A percentile compares a stretch with the other conserved stretches of the same genome.
Conservation (phyloP, 306 rosid species). For the Echinosophora koreensis region DNA sequence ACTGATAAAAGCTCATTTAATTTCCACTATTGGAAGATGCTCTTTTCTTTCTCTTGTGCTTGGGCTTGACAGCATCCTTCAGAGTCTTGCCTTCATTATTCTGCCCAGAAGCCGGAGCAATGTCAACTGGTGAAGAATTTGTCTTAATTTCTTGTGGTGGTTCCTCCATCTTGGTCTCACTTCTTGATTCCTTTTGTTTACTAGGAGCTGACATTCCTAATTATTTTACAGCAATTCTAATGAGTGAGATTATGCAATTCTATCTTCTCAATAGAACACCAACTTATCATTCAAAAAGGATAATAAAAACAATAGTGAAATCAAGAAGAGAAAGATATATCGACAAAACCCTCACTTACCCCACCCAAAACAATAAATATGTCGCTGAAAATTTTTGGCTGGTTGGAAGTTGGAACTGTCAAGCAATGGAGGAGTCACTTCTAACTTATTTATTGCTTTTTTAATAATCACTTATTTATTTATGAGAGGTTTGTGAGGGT, state of each 20-base stretch:
- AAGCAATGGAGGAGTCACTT: too few species aligned
- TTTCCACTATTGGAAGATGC: constrained; percentile 52
- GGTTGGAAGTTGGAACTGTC: too few species aligned
- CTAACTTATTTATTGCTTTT: too few species aligned
- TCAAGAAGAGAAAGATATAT: background rate
- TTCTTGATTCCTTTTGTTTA: constrained; percentile 50
- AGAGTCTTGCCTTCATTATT: constrained; percentile 66
- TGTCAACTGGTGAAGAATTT: constrained; percentile 48
- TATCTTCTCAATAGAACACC: constrained; percentile 18
- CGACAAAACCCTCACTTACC: constrained; percentile 15
- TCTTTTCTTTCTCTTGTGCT: constrained; percentile 71
- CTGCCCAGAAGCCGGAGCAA: constrained; percentile 41
- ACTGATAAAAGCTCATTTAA: constrained; percentile 46
- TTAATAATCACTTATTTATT: background rate
- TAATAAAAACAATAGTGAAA: background rate
- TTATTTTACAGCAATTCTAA: constrained; percentile 29
- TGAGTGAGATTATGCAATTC: constrained; percentile 9
- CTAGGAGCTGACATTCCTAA: constrained; percentile 59
- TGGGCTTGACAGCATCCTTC: constrained; percentile 85
- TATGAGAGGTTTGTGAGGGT: background rate
- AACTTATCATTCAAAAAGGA: constrained; percentile 5
- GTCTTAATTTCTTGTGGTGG: constrained; percentile 45
- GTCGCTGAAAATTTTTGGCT: background rate
- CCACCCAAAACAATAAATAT: background rate
- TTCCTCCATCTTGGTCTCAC: constrained; percentile 58